These are phyloP conservation scores for Microcos paniculata DNA, from an alignment of 345 rosid genomes.

Conservation along the genomic window DNA sequence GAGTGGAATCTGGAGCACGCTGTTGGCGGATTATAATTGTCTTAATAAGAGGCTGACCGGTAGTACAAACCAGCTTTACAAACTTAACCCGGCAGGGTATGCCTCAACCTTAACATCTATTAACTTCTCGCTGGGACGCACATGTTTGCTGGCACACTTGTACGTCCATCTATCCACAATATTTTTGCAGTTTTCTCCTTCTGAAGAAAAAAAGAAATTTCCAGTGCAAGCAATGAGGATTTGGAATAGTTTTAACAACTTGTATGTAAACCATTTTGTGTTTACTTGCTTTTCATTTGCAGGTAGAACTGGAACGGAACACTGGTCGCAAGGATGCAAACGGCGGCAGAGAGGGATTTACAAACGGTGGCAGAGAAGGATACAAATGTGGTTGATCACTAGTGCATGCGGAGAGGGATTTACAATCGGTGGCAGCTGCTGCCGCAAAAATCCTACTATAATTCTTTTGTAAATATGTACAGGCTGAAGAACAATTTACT, in stretches of 20 bases:
- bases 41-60: neutral
- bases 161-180: neutral
- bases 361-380: neutral
- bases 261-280: neutral
- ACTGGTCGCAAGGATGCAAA: neutral
- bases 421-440: neutral
- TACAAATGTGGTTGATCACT: neutral
- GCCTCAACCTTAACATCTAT: neutral
- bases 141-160: neutral
- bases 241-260: neutral
- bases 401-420: neutral
- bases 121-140: neutral
- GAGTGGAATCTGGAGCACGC: neutral
- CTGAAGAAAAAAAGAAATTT: neutral
- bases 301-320: conserved; percentile 8
- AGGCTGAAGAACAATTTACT: neutral
- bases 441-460: neutral
- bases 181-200: neutral
- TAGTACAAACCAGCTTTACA: neutral
- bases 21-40: neutral
- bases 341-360: neutral
- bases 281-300: conserved; percentile 10
- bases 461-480: neutral
- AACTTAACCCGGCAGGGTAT: neutral
- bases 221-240: neutral